phyloP scores from a whole-genome alignment of 495 filamentous ascomycete genomes.

The Gamarada debralockiae region DNA sequence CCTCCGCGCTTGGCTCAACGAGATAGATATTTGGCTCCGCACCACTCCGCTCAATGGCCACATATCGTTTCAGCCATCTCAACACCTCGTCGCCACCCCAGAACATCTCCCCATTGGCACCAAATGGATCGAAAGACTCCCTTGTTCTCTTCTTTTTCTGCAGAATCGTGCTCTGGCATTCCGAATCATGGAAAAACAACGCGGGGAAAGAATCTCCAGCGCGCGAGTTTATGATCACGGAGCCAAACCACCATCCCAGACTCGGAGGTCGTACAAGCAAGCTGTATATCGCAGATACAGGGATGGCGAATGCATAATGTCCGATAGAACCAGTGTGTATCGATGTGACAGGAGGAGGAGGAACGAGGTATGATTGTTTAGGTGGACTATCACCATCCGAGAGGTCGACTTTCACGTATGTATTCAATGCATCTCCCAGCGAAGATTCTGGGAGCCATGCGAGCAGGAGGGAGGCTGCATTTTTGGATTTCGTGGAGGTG shows the following conservation, averaged over 20 bases:
- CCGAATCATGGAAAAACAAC: slow-evolving; percentile 94
- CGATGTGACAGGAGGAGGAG: slow-evolving; percentile 81
- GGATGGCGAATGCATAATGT: slow-evolving; percentile 88
- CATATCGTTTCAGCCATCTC: slow-evolving; percentile 83
- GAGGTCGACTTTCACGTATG: slow-evolving; percentile 93
- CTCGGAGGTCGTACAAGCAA: slow-evolving; percentile 88
- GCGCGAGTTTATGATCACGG: slow-evolving; percentile 84
- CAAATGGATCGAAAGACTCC: slow-evolving; percentile 88
- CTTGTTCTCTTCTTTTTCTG: slow-evolving; percentile 82
- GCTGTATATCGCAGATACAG: slow-evolving; percentile 85
- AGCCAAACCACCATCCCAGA: slow-evolving; percentile 97
- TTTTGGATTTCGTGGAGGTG: slow-evolving; percentile 29
- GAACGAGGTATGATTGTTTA: slow-evolving; percentile 84
- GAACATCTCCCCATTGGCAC: slow-evolving; percentile 78
- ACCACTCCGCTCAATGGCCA: slow-evolving; percentile 72
- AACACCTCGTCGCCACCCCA: slow-evolving; percentile 98
- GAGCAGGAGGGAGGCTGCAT: slow-evolving; percentile 65
- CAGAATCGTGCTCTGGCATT: slow-evolving; percentile 92
- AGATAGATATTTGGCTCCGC: slow-evolving; percentile 88
- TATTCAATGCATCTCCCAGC: slow-evolving; percentile 78
- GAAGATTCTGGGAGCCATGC: slow-evolving; percentile 94
- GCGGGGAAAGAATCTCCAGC: slow-evolving; percentile 91
- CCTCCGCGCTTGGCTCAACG: slow-evolving; percentile 80
- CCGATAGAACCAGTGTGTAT: slow-evolving; percentile 66
- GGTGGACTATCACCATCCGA: slow-evolving; percentile 76